Evolutionary conservation across 1,284 basidiomycete genomes (phyloP), one percentile per base, ranked within the genome.

Genomic region (Porodaedalea pini): DNA sequence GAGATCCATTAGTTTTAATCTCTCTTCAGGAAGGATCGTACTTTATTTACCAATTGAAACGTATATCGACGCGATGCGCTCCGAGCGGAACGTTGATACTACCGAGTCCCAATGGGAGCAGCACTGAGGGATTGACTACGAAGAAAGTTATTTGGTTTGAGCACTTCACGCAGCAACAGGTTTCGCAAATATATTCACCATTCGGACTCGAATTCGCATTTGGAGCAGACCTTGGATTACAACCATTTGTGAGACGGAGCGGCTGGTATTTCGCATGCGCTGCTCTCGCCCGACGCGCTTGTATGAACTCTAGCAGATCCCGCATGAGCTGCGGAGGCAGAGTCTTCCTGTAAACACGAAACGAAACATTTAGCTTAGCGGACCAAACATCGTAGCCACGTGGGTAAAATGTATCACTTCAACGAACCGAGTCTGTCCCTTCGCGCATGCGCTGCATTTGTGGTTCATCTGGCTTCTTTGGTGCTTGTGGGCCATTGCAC

Each of bases 21-120:
- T n/a, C 4, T 27, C n/a, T 3, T 37, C 5, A 37, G 11, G 1
- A 19, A 19, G 17, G n/a, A 37, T 8, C 8, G 8, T 8, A 8
- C 36, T 10, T 32, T 4, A 6, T 13, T 21, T 34, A 55, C 54
- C 54, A 55, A 21, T 47, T 55, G 36, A 55, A 55, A 5, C 32
- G 43, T 2, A 55, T 31, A 31, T 55, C 54, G 21, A 40, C 25
- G 10, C 43, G 54, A 7, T 55, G 54, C 7, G 44, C 43, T n/a
- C 36, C 36, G 7, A n/a, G 32, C 13, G 54, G 54, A 11, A 55
- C 21, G 19, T 21, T 47, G 23, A 55, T 40, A 6, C 21, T 39
- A 2, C 54, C 54, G 3, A 55, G 44, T 2, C 54, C 54, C n/a
- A 47, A 31, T 2, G 54, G 54, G 5, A 55, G 32, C 1, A n/a